phyloP scores from a whole-genome alignment of 768 basidiomycete genomes.

The Boletus sensibilis region DNA sequence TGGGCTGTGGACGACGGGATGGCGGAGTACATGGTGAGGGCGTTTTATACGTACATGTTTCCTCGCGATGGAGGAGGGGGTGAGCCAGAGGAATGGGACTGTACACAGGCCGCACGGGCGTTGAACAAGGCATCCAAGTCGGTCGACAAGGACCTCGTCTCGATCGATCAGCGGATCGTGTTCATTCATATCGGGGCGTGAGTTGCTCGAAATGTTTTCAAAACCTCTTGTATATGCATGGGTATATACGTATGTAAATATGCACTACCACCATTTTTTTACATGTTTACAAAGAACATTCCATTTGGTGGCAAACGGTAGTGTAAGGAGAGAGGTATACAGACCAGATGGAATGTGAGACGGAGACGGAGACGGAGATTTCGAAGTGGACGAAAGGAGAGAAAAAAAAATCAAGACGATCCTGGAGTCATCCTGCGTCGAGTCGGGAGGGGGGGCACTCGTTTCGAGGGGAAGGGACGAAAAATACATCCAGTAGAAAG shows the following conservation, averaged over 20 bases:
- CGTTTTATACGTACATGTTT: constrained; percentile 25
- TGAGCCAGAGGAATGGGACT: not conserved
- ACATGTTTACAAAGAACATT: not conserved
- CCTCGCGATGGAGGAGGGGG: too few relatives aligned
- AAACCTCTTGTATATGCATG: too few relatives aligned
- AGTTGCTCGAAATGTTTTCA: not conserved
- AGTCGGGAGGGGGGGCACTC: too few relatives aligned
- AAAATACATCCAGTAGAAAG: not conserved
- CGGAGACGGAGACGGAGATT: too few relatives aligned
- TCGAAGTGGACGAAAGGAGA: too few relatives aligned
- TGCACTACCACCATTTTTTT: too few relatives aligned
- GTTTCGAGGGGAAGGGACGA: too few relatives aligned
- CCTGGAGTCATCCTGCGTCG: not conserved
- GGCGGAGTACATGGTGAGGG: constrained; percentile 19
- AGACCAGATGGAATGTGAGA: not conserved
- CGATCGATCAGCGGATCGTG: constrained; percentile 29
- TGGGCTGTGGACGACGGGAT: constrained; percentile 32
- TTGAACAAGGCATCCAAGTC: constrained; percentile 22
- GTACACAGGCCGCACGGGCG: constrained; percentile 19
- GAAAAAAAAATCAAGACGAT: not conserved
- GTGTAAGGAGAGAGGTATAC: not conserved
- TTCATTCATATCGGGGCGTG: constrained; percentile 27
- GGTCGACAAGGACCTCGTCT: constrained; percentile 18
- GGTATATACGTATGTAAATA: too few relatives aligned
- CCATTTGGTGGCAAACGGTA: not conserved